These are phyloP conservation scores for Babesia bigemina DNA, from an alignment of 169 alveolate genomes.

Conservation along the genomic window DNA sequence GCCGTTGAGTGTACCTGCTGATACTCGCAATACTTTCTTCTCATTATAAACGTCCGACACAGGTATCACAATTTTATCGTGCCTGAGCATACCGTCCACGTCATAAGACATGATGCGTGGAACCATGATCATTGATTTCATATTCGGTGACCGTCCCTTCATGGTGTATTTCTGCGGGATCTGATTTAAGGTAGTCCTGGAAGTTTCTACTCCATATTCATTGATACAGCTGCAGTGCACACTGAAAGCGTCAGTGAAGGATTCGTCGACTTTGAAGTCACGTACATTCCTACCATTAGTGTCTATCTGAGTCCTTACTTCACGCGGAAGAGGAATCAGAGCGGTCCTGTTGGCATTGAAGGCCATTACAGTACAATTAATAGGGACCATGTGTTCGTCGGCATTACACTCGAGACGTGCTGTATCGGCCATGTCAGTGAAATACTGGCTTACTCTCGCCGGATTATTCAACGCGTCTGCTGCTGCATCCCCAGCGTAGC, in stretches of 20 bases:
- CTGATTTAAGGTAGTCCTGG: background rate
- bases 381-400: background rate
- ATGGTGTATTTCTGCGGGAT: background rate
- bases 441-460: background rate
- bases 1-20: background rate
- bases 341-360: background rate
- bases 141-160: background rate
- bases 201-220: background rate
- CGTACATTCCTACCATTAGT: too few relatives aligned
- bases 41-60: background rate
- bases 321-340: background rate
- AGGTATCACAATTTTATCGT: background rate
- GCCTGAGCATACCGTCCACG: background rate
- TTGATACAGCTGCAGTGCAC: slow-evolving; percentile 19
- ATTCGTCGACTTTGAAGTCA: background rate
- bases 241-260: background rate
- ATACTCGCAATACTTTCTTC: background rate
- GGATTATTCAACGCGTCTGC: too few relatives aligned
- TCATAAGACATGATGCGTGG: background rate
- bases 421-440: too few relatives aligned
- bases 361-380: background rate
- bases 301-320: background rate
- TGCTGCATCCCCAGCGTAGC: too few relatives aligned
- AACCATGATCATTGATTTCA: background rate
- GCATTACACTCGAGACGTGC: background rate